phyloP scores from a whole-genome alignment of 2,329 filamentous ascomycete species.

The Aspergillus piperis region DNA sequence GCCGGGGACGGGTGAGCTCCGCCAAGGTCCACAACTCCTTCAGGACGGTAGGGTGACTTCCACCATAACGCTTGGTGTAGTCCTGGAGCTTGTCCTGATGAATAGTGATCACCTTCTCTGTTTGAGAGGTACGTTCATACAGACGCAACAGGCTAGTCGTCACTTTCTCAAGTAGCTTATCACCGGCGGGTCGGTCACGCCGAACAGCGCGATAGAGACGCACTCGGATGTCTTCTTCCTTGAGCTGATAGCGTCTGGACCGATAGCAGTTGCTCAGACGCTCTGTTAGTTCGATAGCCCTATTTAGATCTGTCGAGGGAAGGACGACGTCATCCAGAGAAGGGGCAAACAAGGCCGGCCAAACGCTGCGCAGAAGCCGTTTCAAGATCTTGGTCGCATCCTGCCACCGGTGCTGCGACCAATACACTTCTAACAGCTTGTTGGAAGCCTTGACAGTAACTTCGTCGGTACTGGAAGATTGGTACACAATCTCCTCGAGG shows the following conservation, averaged over 20 bases:
- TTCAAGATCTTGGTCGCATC: constrained; percentile 52
- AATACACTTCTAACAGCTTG: constrained; percentile 45
- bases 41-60: constrained; percentile 37
- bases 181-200: constrained; percentile 29
- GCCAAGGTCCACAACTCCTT: constrained; percentile 40
- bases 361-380: constrained; percentile 47
- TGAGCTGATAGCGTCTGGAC: constrained; percentile 33
- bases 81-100: constrained; percentile 42
- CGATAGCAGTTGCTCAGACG: constrained; percentile 49
- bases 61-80: constrained; percentile 36
- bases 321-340: constrained; percentile 49
- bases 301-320: constrained; percentile 44
- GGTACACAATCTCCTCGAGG: constrained; percentile 47
- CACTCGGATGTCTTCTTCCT: constrained; percentile 39
- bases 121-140: constrained; percentile 33
- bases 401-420: constrained; percentile 49
- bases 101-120: constrained; percentile 37
- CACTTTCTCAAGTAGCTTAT: constrained; percentile 30
- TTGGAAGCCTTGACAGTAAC: constrained; percentile 44
- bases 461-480: constrained; percentile 44
- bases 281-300: constrained; percentile 51
- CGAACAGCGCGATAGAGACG: constrained; percentile 39
- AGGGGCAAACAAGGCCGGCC: constrained; percentile 50
- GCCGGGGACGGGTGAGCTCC: constrained; percentile 36
- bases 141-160: constrained; percentile 33